Evolutionary conservation across 2,329 filamentous ascomycete genomes (phyloP).

Genomic region (Diaporthe amygdali): DNA sequence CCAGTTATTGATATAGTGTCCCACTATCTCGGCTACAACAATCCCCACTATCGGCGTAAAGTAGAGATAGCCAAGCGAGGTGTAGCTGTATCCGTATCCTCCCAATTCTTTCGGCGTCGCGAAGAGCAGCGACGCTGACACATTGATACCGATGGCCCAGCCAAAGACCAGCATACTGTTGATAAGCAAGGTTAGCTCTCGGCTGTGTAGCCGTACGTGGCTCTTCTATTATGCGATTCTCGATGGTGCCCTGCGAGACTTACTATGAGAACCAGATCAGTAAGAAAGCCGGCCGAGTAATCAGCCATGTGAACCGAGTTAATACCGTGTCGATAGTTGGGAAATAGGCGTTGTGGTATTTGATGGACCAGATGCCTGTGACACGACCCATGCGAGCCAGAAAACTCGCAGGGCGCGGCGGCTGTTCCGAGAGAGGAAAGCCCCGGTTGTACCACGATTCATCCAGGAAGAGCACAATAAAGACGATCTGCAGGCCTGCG

Average conservation of each 20-base stretch:
- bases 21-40: slow-evolving; percentile 47
- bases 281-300: neutral
- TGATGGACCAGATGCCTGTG: neutral
- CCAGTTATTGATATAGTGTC: slow-evolving; percentile 52
- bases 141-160: slow-evolving; percentile 47
- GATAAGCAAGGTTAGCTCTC: neutral
- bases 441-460: neutral
- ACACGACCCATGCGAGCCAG: neutral
- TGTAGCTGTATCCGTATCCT: slow-evolving; percentile 43
- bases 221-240: neutral
- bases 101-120: slow-evolving; percentile 43
- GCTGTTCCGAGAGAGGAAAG: neutral
- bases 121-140: slow-evolving; percentile 46
- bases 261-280: neutral
- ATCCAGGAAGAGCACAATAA: slow-evolving; percentile 30
- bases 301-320: neutral
- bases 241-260: neutral
- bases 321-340: neutral
- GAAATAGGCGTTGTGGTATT: neutral
- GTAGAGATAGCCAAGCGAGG: slow-evolving; percentile 47
- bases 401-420: neutral
- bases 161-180: slow-evolving; percentile 32
- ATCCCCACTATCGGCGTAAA: slow-evolving; percentile 51
- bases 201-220: neutral
- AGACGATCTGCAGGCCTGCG: slow-evolving; percentile 31